phyloP scores from a whole-genome alignment of 2,329 filamentous ascomycete species.

The Exophiala mesophila region DNA sequence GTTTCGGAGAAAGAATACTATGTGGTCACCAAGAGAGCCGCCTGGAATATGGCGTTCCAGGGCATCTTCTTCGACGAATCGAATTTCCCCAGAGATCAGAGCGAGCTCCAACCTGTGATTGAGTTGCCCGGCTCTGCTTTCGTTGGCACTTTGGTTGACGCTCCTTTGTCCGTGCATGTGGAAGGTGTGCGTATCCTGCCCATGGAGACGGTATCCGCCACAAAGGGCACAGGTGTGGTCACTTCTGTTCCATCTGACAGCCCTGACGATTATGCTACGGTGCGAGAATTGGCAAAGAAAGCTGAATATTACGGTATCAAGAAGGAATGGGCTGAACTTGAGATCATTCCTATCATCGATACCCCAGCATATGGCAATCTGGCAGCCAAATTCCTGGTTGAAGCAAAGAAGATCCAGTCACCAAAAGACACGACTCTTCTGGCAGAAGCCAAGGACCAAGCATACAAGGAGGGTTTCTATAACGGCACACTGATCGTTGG shows the following conservation, averaged over 20 bases:
- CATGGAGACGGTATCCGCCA: constrained; percentile 88
- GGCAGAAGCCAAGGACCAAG: constrained; percentile 88
- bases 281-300: constrained; percentile 86
- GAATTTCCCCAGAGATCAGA: constrained; percentile 55
- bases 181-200: constrained; percentile 82
- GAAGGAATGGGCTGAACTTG: constrained; percentile 91
- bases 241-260: constrained; percentile 94
- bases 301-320: constrained; percentile 92
- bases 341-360: constrained; percentile 82
- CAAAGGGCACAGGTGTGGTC: constrained; percentile 94
- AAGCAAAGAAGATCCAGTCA: constrained; percentile 92
- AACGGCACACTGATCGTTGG: constrained; percentile 85
- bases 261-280: constrained; percentile 88
- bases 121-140: constrained; percentile 73
- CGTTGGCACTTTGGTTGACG: constrained; percentile 82
- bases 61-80: constrained; percentile 63
- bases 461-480: constrained; percentile 97
- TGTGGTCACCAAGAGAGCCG: constrained; percentile 73
- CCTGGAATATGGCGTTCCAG: constrained; percentile 96
- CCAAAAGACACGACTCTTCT: constrained; percentile 91
- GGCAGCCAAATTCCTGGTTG: constrained; percentile 75
- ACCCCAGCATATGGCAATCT: constrained; percentile 85
- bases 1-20: constrained; percentile 67
- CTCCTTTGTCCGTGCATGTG: constrained; percentile 80
- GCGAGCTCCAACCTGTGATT: constrained; percentile 67